These are phyloP conservation scores for Sclerotinia nivalis DNA, from an alignment of 2,329 filamentous ascomycete genomes.

Conservation along the genomic window DNA sequence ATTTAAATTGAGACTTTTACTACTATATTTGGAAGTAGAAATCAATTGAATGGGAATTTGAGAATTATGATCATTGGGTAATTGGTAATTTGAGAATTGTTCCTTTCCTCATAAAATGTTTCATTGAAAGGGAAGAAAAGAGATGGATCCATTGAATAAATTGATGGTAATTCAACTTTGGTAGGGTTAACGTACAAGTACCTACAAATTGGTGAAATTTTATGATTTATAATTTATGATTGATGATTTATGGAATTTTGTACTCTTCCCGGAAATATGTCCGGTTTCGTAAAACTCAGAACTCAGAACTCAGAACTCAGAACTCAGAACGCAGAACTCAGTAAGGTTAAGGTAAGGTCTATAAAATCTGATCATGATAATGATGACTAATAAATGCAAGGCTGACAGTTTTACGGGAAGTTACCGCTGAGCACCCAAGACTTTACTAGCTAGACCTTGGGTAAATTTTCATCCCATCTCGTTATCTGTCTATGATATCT, in stretches of 20 bases:
- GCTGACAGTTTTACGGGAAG: not conserved
- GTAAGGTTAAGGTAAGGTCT: too few species aligned
- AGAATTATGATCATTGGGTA: not conserved
- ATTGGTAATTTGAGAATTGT: not conserved
- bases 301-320: too few species aligned
- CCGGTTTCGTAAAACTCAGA: too few species aligned
- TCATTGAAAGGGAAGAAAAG: not conserved
- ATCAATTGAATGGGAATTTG: not conserved
- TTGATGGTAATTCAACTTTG: too few species aligned
- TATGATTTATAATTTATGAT: too few species aligned
- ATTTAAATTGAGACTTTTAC: not conserved
- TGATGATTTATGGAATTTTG: too few species aligned
- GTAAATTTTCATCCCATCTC: not conserved
- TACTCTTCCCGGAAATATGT: not conserved
- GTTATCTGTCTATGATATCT: not conserved
- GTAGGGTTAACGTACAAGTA: too few species aligned
- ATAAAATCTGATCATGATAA: not conserved
- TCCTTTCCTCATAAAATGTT: not conserved
- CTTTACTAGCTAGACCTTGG: too few species aligned
- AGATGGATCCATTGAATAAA: too few species aligned
- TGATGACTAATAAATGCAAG: slow-evolving; percentile 11
- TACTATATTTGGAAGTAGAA: not conserved
- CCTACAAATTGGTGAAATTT: too few species aligned
- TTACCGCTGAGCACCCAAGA: not conserved
- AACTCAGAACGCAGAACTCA: too few species aligned